Evolutionary conservation across 306 rosid species (phyloP), one percentile per base, ranked within the genome.

Genomic region (Vigna nakashimae): DNA sequence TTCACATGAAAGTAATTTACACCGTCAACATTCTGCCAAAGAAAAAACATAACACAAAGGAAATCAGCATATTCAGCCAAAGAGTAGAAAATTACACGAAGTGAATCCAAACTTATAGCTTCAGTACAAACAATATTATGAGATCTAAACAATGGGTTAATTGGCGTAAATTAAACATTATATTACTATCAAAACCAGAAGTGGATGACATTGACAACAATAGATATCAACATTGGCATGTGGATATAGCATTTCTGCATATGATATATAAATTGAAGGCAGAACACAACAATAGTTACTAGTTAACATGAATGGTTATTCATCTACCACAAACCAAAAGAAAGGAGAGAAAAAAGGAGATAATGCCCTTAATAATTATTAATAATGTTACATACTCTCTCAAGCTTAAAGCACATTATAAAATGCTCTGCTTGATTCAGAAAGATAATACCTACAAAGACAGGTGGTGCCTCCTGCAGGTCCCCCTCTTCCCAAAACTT

Each of bases 361-460:
- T 24, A 26, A 49, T 69, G 69, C 55, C 42, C 42, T 36, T 53
- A 9, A 76, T 51, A 17, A 20, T 72, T 50, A 48, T 80, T 51
- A 14, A 40, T 71, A 50, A 36, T 6, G 9, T 43, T 9, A 46
- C 71, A 53, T 62, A 60, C 62, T 76, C 52, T 26, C 63, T 63
- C 57, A 77, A 76, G 28, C 11, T 53, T 42, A 73, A 62, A 77
- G 71, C 74, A 66, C 81, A 58, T 38, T 50, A 64, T 58, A 26
- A 63, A 15, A 59, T 57, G 80, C 75, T 79, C 68, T 74, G 77
- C 87, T 79, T 69, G 78, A 82, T 85, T 86, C 80, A 68, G 88
- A 84, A 87, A 86, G 84, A 90, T 92, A 90, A 92, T 89, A 92
- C 97, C 93, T 89, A 92, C 96, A 92, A 92, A 92, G 93, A 92